Base-by-base conservation (phyloP, 2,329 filamentous ascomycete species). In the Aspergillus thermomutatus region DNA sequence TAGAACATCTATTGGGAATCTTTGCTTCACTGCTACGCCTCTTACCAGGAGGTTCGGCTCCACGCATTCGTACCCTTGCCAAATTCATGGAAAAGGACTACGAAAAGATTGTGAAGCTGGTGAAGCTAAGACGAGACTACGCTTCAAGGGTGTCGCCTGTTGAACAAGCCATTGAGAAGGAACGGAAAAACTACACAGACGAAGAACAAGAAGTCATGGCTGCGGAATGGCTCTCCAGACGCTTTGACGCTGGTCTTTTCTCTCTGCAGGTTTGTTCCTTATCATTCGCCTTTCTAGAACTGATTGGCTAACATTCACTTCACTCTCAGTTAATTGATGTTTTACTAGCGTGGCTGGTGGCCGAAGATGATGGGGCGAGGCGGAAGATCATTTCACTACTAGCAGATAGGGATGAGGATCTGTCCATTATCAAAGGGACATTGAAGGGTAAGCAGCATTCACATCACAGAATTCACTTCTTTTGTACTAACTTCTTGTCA, bases 41-140 rank as follows among this genome's bases (percentile, higher is more conserved):
- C 3, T 75, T 99, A 1, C 92, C 92, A 0, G 89, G 86, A 17
- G 85, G 91, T 31, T 92, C 90, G 1, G 81, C 90, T 0, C 82
- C 87, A 31, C 84, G 94, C 5, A 95, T 97, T 64, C 85, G 94
- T 3, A 84, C 88, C 0, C 82, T 97, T 3, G 93, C 92, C 49
- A 99, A 99, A 69, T 97, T 97, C 67, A 89, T 96, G 19, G 94
- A 99, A 73, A 96, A 91, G 70, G 87, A 96, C 62, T 96, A 95
- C 71, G 91, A 84, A 64, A 97, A 97, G 79, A 85, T 91, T 40
- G 77, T 71, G 5, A 90, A 87, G 69, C 79, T 97, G 4, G 72
- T 96, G 37, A 80, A 82, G 58, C 73, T 97, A 49, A 84, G 92
- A 43, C 78, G 84, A 49, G 88, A 90, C 11, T 96, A 92, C 69